These are phyloP conservation scores for Pontederia crassipes DNA, from an alignment of 176 grass and related monocot genomes.

Conservation along the genomic window DNA sequence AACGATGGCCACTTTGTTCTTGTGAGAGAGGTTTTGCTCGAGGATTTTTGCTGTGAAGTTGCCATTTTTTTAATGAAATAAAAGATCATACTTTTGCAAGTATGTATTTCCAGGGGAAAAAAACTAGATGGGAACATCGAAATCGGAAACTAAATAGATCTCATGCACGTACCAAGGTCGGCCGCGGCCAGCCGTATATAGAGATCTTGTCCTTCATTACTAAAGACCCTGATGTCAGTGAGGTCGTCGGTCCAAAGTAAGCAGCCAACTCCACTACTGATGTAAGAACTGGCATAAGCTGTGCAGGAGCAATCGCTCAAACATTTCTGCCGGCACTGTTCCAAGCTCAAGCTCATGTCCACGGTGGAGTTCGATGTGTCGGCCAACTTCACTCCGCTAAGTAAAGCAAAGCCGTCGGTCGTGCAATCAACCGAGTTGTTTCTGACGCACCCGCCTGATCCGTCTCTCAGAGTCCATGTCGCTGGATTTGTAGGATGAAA, in stretches of 20 bases:
- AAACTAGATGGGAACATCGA: no score
- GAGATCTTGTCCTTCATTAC: constrained; percentile 28
- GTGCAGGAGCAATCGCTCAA: constrained; percentile 40
- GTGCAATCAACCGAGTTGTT: constrained; percentile 25
- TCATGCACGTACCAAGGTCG: constrained; percentile 46
- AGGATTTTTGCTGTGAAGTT: no score
- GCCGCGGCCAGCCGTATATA: constrained; percentile 30
- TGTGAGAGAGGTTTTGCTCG: no score
- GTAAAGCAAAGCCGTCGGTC: constrained; percentile 22
- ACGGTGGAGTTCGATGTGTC: constrained; percentile 29
- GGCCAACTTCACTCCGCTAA: constrained; percentile 37
- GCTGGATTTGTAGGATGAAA: constrained; percentile 22
- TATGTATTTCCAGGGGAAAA: no score
- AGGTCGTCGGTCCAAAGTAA: constrained; percentile 43
- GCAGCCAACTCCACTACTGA: constrained; percentile 30
- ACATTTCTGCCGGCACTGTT: constrained; percentile 28
- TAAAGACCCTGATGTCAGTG: constrained; percentile 19
- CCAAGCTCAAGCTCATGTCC: constrained; percentile 23
- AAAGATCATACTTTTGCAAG: no score
- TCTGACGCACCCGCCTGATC: constrained; percentile 25
- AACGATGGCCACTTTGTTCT: no score
- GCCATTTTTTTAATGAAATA: no score
- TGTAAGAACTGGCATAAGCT: constrained; percentile 24
- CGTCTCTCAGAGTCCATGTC: constrained; percentile 32
- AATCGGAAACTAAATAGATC: no score